phyloP scores from a whole-genome alignment of 2,329 filamentous ascomycete species.

The Beauveria brongniartii region DNA sequence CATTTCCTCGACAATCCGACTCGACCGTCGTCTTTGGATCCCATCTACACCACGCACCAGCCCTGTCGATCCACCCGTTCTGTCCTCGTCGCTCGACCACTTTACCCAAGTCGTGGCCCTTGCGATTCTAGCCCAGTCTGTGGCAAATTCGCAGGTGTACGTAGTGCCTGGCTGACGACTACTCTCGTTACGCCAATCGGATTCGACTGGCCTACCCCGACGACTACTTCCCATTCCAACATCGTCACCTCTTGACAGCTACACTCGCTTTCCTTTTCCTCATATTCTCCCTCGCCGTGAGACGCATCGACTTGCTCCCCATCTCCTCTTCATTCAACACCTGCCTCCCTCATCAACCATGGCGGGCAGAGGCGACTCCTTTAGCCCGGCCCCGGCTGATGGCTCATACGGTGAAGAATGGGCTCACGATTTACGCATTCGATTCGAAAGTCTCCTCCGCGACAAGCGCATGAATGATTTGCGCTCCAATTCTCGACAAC shows the following conservation, averaged over 20 bases:
- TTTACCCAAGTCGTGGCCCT: conserved; percentile 1
- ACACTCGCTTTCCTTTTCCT: conserved; percentile 6
- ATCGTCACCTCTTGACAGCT: conserved; percentile 1
- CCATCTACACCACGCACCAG: neutral
- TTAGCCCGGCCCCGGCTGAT: conserved; percentile 21
- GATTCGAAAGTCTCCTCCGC: conserved; percentile 81
- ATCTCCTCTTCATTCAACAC: neutral
- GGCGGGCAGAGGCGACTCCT: conserved; percentile 30
- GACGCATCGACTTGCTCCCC: neutral
- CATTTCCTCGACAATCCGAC: conserved; percentile 4
- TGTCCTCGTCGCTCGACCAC: neutral
- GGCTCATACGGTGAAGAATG: conserved; percentile 59
- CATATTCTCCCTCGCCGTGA: conserved; percentile 3
- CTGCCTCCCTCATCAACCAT: conserved; percentile 20
- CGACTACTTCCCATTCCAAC: neutral
- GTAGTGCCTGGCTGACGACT: conserved; percentile 12
- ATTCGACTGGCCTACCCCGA: conserved; percentile 7
- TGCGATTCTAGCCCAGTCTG: conserved; percentile 11
- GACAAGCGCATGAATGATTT: conserved; percentile 83
- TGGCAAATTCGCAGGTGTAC: conserved; percentile 16
- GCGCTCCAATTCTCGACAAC: conserved; percentile 42
- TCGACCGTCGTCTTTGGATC: neutral
- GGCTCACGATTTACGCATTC: conserved; percentile 70
- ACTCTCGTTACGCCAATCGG: conserved; percentile 8
- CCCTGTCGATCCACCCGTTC: neutral